Evolutionary conservation across 805 yeast genomes (phyloP).

Genomic region (Starmerella asiatica): DNA sequence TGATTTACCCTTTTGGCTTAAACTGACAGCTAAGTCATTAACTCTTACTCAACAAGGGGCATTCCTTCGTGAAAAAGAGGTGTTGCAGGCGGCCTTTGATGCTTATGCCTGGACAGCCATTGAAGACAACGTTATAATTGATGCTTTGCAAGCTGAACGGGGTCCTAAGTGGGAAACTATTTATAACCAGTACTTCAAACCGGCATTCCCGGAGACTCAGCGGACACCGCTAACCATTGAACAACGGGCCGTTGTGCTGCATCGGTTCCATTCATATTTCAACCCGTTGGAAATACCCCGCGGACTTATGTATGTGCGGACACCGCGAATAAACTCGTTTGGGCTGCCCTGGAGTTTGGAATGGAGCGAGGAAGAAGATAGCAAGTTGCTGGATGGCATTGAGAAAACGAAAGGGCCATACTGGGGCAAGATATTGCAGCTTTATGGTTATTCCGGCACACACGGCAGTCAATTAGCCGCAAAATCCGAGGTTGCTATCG

Average conservation of each 20-base stretch:
- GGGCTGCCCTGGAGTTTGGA: constrained; percentile 3
- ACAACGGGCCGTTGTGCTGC: constrained; percentile 4
- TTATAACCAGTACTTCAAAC: not conserved
- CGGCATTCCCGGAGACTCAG: not conserved
- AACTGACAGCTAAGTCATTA: constrained; percentile 2
- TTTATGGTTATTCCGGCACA: constrained; percentile 3
- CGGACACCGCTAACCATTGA: constrained; percentile 3
- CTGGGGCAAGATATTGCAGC: constrained; percentile 5
- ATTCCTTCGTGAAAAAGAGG: constrained; percentile 2
- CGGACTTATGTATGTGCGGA: constrained; percentile 1
- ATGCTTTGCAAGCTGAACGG: not conserved
- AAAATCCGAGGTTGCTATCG: constrained; percentile 4
- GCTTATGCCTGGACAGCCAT: constrained; percentile 1
- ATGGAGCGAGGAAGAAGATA: constrained; percentile 6
- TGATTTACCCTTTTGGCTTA: constrained; percentile 1
- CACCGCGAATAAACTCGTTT: not conserved
- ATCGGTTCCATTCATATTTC: constrained; percentile 4
- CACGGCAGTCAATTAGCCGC: constrained; percentile 1
- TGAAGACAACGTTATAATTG: constrained; percentile 1
- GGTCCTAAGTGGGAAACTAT: constrained; percentile 1
- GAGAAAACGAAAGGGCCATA: constrained; percentile 3
- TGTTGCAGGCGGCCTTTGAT: constrained; percentile 4
- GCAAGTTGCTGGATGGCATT: constrained; percentile 2
- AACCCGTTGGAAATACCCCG: not conserved
- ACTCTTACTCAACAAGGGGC: not conserved